Evolutionary conservation across 257 asterid genomes (phyloP).

Genomic region (Solanum tarijense): DNA sequence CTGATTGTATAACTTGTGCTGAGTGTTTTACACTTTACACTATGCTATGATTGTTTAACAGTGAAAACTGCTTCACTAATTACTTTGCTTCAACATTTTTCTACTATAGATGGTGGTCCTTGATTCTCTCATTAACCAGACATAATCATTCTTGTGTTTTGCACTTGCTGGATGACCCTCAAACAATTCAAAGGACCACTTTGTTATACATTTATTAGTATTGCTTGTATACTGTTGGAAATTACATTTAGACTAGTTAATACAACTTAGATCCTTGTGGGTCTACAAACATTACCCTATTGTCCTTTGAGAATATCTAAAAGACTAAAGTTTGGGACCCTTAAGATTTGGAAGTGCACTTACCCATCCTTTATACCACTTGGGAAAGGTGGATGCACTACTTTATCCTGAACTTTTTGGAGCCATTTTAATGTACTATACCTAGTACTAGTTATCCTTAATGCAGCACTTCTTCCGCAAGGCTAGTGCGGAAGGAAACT

Average conservation of each 20-base stretch:
- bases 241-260: slow-evolving; percentile 17
- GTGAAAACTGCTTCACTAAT: background rate
- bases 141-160: slow-evolving; percentile 24
- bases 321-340: slow-evolving; percentile 5
- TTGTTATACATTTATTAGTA: background rate
- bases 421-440: background rate
- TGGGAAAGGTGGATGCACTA: background rate
- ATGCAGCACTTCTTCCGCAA: background rate
- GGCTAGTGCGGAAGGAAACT: background rate
- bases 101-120: slow-evolving; percentile 36
- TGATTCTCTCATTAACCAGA: slow-evolving; percentile 31
- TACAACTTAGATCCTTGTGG: slow-evolving; percentile 16
- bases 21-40: background rate
- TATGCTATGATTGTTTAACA: background rate
- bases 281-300: slow-evolving; percentile 11
- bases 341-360: slow-evolving; percentile 9
- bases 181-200: slow-evolving; percentile 7
- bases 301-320: slow-evolving; percentile 20
- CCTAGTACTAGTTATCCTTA: background rate
- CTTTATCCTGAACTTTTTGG: slow-evolving; percentile 1
- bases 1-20: background rate
- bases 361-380: slow-evolving; percentile 4
- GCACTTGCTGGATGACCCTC: slow-evolving; percentile 10
- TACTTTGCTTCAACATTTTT: background rate
- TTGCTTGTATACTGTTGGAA: slow-evolving; percentile 1